phyloP scores from a whole-genome alignment of 768 basidiomycete species.

The Neoboletus brunneissimus region DNA sequence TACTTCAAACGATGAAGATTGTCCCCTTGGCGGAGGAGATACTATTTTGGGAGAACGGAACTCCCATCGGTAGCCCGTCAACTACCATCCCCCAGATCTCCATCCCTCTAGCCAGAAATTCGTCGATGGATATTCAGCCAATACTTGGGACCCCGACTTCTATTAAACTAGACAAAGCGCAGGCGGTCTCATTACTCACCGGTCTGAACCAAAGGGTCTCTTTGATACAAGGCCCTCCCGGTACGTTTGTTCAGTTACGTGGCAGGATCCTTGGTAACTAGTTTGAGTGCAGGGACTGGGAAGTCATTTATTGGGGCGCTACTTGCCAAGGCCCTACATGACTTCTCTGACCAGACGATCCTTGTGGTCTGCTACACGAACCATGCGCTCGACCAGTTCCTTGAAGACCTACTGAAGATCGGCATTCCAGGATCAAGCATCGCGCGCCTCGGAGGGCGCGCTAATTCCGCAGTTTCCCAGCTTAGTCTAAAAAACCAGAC shows the following conservation, averaged over 20 bases:
- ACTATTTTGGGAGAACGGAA: constrained; percentile 47
- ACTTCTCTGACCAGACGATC: constrained; percentile 44
- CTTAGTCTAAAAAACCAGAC: constrained; percentile 44
- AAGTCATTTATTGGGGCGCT: constrained; percentile 71
- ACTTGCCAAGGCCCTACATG: constrained; percentile 56
- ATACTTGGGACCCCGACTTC: constrained; percentile 37
- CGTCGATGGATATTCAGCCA: constrained; percentile 39
- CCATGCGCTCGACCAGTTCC: constrained; percentile 68
- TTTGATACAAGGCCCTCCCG: constrained; percentile 70
- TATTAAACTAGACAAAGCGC: constrained; percentile 51
- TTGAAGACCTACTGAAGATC: constrained; percentile 57
- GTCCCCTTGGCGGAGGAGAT: constrained; percentile 52
- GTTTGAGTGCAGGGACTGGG: constrained; percentile 51
- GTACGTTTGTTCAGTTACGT: constrained; percentile 35
- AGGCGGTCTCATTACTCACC: constrained; percentile 43
- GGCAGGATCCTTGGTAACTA: background rate
- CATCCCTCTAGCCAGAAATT: constrained; percentile 28
- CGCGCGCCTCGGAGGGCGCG: constrained; percentile 56
- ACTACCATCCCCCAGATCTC: constrained; percentile 25
- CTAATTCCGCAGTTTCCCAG: constrained; percentile 43
- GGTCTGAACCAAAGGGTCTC: constrained; percentile 57
- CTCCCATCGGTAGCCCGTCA: constrained; percentile 9
- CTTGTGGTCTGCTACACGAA: constrained; percentile 73
- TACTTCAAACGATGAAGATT: constrained; percentile 44
- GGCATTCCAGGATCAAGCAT: constrained; percentile 51